A percentile compares a stretch with the other conserved stretches of the same genome.
Conservation (phyloP, 2,329 filamentous ascomycete genomes). For the Penicillium sp. region DNA sequence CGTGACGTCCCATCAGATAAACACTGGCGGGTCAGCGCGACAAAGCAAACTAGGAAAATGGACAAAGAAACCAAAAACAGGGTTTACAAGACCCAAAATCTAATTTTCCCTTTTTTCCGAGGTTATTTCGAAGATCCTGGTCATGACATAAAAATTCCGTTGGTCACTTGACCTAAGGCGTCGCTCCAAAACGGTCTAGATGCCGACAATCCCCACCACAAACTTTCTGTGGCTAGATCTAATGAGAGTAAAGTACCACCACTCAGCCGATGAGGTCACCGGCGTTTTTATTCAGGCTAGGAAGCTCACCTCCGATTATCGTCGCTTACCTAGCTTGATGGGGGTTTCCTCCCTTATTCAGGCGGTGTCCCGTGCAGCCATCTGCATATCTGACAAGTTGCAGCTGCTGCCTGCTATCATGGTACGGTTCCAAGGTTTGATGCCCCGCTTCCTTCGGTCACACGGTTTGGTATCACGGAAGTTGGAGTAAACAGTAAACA, state of each 20-base stretch:
- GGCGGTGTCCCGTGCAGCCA: neutral
- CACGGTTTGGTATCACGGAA: neutral
- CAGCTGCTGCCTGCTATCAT: conserved; percentile 4
- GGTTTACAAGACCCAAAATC: neutral
- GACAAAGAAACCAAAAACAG: neutral
- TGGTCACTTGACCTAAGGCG: conserved; percentile 16
- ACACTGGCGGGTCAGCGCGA: neutral
- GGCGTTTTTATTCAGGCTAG: neutral
- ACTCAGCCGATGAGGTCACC: conserved; percentile 12
- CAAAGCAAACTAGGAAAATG: neutral
- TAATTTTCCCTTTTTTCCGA: neutral
- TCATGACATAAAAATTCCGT: neutral
- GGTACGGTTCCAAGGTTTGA: conserved; percentile 6
- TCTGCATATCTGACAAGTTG: neutral
- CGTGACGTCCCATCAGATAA: neutral
- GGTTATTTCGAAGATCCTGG: neutral
- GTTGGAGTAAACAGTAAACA: neutral
- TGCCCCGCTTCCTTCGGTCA: neutral
- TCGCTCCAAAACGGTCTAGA: conserved; percentile 15
- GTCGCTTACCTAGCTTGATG: neutral
- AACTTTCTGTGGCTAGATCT: neutral
- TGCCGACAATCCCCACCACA: conserved; percentile 9
- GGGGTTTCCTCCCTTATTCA: neutral
- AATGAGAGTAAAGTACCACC: neutral
- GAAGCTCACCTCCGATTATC: neutral